Base-by-base conservation (phyloP, 805 yeast species). In the Wickerhamiella cacticola region DNA sequence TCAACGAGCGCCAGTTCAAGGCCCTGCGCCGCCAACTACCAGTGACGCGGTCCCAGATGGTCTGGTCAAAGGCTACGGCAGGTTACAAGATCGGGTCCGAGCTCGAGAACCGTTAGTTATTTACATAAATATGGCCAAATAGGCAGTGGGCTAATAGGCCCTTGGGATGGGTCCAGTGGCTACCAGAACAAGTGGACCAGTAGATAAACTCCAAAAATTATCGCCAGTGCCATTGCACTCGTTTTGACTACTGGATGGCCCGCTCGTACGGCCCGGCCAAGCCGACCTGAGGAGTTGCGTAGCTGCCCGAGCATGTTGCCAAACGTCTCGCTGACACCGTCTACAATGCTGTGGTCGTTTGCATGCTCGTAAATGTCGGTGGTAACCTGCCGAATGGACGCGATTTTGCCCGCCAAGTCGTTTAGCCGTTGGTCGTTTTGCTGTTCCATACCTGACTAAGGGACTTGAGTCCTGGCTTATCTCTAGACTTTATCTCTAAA, bases 11-110 rank as follows among this genome's bases (percentile, higher is more conserved):
- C 46, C 75, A 78, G 53, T 89, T 92, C 69, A 92, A 89, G 66
- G 73, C 74, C 51, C 72, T 89, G 56, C 76, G 98, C 67, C 80
- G 98, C 64, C 85, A 85, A 62, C 70, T 89, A 53, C 98, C 98
- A 6, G 80, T 89, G 18, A 89, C 95, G 18, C 75, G 96, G 61
- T 75, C 95, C 15, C 87, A 82, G 62, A 81, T 89, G 58, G 84
- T 85, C 62, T 89, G 98, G 98, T 96, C 95, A 25, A 83, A 77
- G 59, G 85, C 96, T 9, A 84, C 86, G 56, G 94, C 94, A 15
- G 83, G 80, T 61, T 88, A 88, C 66, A 76, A 85, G 59, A 69
- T 89, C 39, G 97, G 97, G 15, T 52, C 53, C 42, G 61, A 57
- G 49, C 53, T 57, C 16, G 56, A 52, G 39, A 50, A 41, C 16